These are phyloP conservation scores for Phaeosphaeria sp. DNA, from an alignment of 2,329 filamentous ascomycete genomes.

Conservation along the genomic window DNA sequence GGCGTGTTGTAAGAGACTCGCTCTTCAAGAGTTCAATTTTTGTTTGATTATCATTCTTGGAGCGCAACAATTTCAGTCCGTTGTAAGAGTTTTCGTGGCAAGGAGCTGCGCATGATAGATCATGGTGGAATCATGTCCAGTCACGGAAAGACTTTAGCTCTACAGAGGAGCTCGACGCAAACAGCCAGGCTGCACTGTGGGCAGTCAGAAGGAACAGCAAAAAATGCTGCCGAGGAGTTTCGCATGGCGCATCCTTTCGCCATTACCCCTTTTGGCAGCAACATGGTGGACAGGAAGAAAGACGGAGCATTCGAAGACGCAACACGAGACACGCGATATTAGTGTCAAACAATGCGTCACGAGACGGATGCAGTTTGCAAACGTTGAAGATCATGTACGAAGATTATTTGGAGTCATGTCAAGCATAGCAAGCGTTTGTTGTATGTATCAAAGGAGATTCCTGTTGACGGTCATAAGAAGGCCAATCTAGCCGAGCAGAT, in stretches of 20 bases:
- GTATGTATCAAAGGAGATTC: background rate
- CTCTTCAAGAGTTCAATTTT: background rate
- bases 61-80: background rate
- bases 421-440: background rate
- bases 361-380: background rate
- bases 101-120: background rate
- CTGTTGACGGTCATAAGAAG: background rate
- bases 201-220: background rate
- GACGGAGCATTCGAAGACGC: background rate
- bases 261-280: background rate
- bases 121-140: no score
- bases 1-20: constrained; percentile 24
- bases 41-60: background rate
- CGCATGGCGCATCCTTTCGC: no score
- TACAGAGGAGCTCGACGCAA: background rate
- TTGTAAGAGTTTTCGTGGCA: background rate
- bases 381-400: background rate
- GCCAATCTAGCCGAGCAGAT: background rate
- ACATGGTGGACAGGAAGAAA: background rate
- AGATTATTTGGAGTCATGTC: background rate
- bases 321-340: background rate
- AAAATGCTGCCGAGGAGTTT: background rate
- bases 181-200: background rate
- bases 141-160: background rate
- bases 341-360: background rate